Percentiles rank a stretch among this genome's conserved stretches.
These are phyloP conservation scores for Trichocladium antarcticum DNA, from an alignment of 495 filamentous ascomycete species.

Conservation along the genomic window DNA sequence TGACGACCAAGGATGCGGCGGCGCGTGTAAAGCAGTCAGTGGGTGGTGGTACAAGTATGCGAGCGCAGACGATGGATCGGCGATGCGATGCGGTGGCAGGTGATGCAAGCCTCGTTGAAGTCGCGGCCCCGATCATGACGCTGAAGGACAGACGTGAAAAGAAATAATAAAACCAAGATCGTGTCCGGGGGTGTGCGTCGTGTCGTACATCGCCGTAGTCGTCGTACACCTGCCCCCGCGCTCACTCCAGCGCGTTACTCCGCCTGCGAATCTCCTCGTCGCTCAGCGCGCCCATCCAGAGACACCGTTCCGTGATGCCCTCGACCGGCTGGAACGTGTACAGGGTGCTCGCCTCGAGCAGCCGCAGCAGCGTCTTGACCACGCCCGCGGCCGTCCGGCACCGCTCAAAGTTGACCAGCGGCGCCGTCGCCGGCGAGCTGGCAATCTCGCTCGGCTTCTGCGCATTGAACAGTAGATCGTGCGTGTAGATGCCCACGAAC, in stretches of 20 bases:
- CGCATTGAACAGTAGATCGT: constrained; percentile 92
- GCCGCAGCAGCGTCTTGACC: constrained; percentile 78
- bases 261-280: constrained; percentile 66
- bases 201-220: too few species aligned
- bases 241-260: constrained; percentile 32
- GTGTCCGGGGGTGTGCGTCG: too few species aligned
- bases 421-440: constrained; percentile 52
- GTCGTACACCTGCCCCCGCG: too few species aligned
- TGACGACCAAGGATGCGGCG: too few species aligned
- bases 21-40: too few species aligned
- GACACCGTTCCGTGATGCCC: constrained; percentile 75
- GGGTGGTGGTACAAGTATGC: too few species aligned
- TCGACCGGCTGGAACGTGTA: constrained; percentile 79
- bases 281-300: constrained; percentile 84
- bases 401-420: constrained; percentile 90
- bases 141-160: too few species aligned
- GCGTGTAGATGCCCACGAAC: constrained; percentile 89
- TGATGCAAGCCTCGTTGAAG: too few species aligned
- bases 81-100: too few species aligned
- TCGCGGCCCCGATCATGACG: too few species aligned
- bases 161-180: too few species aligned
- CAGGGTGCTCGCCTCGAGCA: constrained; percentile 85
- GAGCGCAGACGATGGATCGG: too few species aligned
- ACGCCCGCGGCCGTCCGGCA: constrained; percentile 83
- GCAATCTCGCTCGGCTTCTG: constrained; percentile 69